These are phyloP conservation scores for Pseudocercospora vitis DNA, from an alignment of 2,329 filamentous ascomycete species.

Conservation along the genomic window DNA sequence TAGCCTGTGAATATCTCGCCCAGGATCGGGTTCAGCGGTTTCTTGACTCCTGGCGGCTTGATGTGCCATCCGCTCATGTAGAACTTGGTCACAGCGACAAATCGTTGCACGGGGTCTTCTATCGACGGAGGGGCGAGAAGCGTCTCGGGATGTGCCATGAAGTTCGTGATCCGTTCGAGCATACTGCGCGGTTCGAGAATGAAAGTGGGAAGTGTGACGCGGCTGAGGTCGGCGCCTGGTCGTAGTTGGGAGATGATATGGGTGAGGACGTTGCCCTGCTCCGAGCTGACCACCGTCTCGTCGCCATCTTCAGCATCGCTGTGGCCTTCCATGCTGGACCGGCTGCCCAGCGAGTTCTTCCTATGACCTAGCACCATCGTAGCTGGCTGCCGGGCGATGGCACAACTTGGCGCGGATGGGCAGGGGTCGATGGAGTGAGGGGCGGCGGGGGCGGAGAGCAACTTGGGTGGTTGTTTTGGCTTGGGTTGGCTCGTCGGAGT, in stretches of 20 bases:
- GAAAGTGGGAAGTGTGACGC: constrained; percentile 93
- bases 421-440: neutral
- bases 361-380: constrained; percentile 53
- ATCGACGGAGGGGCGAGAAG: constrained; percentile 83
- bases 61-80: constrained; percentile 99
- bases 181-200: constrained; percentile 97
- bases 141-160: constrained; percentile 98
- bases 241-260: constrained; percentile 97
- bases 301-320: constrained; percentile 45
- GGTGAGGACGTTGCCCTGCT: constrained; percentile 93
- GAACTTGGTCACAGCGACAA: constrained; percentile 95
- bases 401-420: constrained; percentile 6
- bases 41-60: constrained; percentile 95
- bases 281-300: constrained; percentile 79
- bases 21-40: constrained; percentile 92
- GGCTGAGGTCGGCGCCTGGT: constrained; percentile 89
- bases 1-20: constrained; percentile 94
- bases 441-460: neutral
- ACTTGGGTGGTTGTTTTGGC: neutral
- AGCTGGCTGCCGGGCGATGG: constrained; percentile 4
- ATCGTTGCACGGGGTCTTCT: constrained; percentile 84
- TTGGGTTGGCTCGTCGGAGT: neutral
- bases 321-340: constrained; percentile 46
- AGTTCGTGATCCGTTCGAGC: constrained; percentile 98
- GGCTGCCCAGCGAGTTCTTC: constrained; percentile 48